Evolutionary conservation across 495 filamentous ascomycete genomes (phyloP).

Genomic region (Podospora pseudopauciseta): DNA sequence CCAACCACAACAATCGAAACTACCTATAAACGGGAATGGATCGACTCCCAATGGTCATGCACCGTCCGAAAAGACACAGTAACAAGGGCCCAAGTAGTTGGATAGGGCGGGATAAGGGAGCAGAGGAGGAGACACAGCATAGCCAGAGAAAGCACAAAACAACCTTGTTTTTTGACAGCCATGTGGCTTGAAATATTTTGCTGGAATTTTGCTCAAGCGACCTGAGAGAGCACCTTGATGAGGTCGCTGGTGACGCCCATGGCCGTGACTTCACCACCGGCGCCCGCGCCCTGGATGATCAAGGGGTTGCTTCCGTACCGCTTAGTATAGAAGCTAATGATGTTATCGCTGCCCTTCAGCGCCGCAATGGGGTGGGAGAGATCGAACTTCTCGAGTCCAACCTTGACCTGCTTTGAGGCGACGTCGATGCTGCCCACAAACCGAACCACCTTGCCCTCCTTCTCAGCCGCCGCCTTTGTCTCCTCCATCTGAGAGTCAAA

Average conservation of each 20-base stretch:
- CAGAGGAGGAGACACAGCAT: neutral
- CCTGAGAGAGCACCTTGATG: slow-evolving; percentile 68
- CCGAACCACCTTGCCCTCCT: slow-evolving; percentile 83
- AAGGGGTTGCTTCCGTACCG: slow-evolving; percentile 85
- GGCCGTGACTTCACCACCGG: slow-evolving; percentile 90
- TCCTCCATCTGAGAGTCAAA: slow-evolving; percentile 84
- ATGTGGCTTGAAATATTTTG: neutral
- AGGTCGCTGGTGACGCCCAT: slow-evolving; percentile 92
- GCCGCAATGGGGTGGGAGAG: slow-evolving; percentile 82
- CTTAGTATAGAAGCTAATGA: slow-evolving; percentile 96
- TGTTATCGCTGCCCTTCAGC: slow-evolving; percentile 94
- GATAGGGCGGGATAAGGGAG: neutral
- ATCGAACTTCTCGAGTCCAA: slow-evolving; percentile 84
- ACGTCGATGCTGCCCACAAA: slow-evolving; percentile 94
- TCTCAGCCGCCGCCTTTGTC: slow-evolving; percentile 71
- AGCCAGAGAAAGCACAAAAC: neutral
- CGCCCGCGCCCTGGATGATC: slow-evolving; percentile 91
- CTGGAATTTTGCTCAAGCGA: slow-evolving; percentile 26
- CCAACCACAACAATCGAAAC: neutral
- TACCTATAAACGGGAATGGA: neutral
- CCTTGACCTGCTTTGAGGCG: slow-evolving; percentile 67
- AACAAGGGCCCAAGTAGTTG: neutral
- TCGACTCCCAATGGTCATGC: neutral
- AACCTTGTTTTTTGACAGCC: slow-evolving; percentile 1
- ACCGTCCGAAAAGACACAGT: neutral